Evolutionary conservation across 768 basidiomycete species (phyloP).

Genomic region (Crepidotus variabilis): DNA sequence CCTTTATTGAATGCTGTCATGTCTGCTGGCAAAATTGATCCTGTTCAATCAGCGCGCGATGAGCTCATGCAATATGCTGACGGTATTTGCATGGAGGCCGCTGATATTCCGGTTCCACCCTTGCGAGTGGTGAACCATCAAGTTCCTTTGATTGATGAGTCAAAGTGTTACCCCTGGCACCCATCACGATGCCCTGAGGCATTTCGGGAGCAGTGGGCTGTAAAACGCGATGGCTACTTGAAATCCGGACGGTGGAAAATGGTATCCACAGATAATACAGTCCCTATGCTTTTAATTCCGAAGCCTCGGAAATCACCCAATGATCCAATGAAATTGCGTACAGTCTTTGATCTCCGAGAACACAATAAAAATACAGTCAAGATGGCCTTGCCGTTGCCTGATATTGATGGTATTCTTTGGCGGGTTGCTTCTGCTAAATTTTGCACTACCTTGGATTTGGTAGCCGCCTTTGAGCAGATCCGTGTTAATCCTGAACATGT

Average conservation of each 20-base stretch:
- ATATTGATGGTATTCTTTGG: slow-evolving; percentile 13
- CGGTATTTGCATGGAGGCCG: slow-evolving; percentile 13
- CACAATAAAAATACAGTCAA: slow-evolving; percentile 12
- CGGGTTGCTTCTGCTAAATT: not conserved
- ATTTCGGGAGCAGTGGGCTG: slow-evolving; percentile 23
- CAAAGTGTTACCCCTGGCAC: slow-evolving; percentile 27
- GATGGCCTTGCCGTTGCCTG: slow-evolving; percentile 10
- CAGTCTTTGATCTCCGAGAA: slow-evolving; percentile 3
- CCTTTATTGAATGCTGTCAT: slow-evolving; percentile 13
- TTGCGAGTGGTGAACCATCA: slow-evolving; percentile 35
- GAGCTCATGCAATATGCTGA: slow-evolving; percentile 15
- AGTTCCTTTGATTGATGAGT: slow-evolving; percentile 33
- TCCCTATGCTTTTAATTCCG: slow-evolving; percentile 31
- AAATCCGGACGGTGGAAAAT: slow-evolving; percentile 26
- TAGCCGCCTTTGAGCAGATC: slow-evolving; percentile 9
- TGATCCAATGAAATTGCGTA: not conserved
- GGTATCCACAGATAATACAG: slow-evolving; percentile 25
- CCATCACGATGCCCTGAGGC: slow-evolving; percentile 35
- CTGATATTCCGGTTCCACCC: slow-evolving; percentile 30
- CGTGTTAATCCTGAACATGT: slow-evolving; percentile 14
- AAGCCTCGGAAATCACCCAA: slow-evolving; percentile 14
- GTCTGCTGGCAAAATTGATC: slow-evolving; percentile 4
- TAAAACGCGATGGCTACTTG: slow-evolving; percentile 25
- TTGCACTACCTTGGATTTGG: not conserved
- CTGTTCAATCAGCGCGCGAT: slow-evolving; percentile 13